Conservation (phyloP, 2,329 filamentous ascomycete genomes). For the Alternaria sp. region DNA sequence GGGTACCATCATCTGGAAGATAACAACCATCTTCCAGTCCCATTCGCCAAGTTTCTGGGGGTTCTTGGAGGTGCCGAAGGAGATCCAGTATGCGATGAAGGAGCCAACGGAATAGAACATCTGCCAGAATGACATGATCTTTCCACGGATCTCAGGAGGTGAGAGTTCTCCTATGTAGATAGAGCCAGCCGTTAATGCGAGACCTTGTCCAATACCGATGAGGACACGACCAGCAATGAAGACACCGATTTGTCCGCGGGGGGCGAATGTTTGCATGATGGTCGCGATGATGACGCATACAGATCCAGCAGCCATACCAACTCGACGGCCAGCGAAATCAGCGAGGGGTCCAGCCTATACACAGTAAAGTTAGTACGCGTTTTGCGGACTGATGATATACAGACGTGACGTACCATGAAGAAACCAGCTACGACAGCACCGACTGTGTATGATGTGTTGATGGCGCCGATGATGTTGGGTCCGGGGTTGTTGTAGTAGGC, state of each 20-base stretch:
- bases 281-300: slow-evolving; percentile 70
- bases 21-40: slow-evolving; percentile 76
- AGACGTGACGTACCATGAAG: slow-evolving; percentile 55
- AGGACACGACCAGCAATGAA: slow-evolving; percentile 73
- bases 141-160: slow-evolving; percentile 68
- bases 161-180: slow-evolving; percentile 75
- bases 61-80: slow-evolving; percentile 67
- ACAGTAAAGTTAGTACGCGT: neutral
- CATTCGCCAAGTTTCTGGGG: slow-evolving; percentile 66
- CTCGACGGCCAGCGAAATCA: slow-evolving; percentile 66
- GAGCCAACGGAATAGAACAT: slow-evolving; percentile 69
- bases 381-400: neutral
- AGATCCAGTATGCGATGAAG: slow-evolving; percentile 69
- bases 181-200: slow-evolving; percentile 70
- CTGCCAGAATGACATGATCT: slow-evolving; percentile 74
- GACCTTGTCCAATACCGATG: slow-evolving; percentile 73
- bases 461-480: slow-evolving; percentile 57
- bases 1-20: slow-evolving; percentile 75
- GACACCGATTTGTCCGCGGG: slow-evolving; percentile 62
- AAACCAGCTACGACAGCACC: slow-evolving; percentile 73
- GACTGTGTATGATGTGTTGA: slow-evolving; percentile 75
- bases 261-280: slow-evolving; percentile 71
- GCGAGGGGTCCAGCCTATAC: slow-evolving; percentile 63
- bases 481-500: slow-evolving; percentile 64
- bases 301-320: slow-evolving; percentile 70